phyloP scores from a whole-genome alignment of 208 protist genomes.

The Wallacemonas sp. region DNA sequence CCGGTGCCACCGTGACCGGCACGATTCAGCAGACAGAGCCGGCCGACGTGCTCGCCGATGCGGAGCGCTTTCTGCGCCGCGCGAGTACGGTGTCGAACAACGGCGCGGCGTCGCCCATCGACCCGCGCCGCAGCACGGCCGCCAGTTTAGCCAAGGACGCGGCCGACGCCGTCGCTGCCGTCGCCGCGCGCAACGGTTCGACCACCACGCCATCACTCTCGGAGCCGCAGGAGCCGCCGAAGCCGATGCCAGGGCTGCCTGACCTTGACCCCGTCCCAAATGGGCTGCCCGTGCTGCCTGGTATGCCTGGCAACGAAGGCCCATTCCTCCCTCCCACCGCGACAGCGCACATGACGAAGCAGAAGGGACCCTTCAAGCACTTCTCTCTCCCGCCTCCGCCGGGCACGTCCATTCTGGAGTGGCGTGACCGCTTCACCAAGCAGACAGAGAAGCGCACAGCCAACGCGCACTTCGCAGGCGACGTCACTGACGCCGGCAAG shows the following conservation, averaged over 20 bases:
- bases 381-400: slow-evolving; percentile 44
- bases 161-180: not conserved
- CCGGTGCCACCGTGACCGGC: slow-evolving; percentile 36
- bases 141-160: slow-evolving; percentile 8
- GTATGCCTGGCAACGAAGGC: slow-evolving; percentile 53
- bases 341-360: slow-evolving; percentile 2
- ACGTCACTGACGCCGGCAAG: not conserved
- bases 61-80: slow-evolving; percentile 31
- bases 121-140: not conserved
- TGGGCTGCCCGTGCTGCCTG: slow-evolving; percentile 36
- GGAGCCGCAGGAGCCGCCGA: not conserved
- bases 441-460: slow-evolving; percentile 21
- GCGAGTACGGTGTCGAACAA: slow-evolving; percentile 5
- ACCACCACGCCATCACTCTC: not conserved
- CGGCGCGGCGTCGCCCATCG: not conserved
- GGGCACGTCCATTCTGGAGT: slow-evolving; percentile 36
- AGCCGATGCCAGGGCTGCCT: slow-evolving; percentile 30
- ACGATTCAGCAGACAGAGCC: slow-evolving; percentile 27
- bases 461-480: not conserved
- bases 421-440: slow-evolving; percentile 27
- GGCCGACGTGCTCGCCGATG: slow-evolving; percentile 39
- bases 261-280: slow-evolving; percentile 28
- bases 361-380: slow-evolving; percentile 17
- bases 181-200: not conserved
- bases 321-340: slow-evolving; percentile 37